phyloP scores from a whole-genome alignment of 1,139 yeast species.

The Zygosaccharomyces sapae region DNA sequence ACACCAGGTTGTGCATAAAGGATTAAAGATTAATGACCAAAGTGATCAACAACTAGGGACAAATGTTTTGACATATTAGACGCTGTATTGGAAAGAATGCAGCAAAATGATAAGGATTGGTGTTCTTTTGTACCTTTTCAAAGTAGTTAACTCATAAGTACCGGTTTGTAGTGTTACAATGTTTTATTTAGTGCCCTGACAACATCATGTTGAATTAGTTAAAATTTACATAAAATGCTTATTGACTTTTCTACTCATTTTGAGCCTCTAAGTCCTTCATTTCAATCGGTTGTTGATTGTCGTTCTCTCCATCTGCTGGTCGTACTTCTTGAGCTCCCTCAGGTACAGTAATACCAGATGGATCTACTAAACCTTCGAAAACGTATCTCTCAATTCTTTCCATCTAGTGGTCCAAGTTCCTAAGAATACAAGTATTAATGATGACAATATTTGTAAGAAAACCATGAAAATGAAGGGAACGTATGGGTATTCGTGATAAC shows the following conservation, averaged over 20 bases:
- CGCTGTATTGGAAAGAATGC: constrained; percentile 9
- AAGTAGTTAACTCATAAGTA: background rate
- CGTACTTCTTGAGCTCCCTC: constrained; percentile 8
- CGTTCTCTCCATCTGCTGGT: constrained; percentile 6
- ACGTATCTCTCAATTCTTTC: constrained; percentile 83
- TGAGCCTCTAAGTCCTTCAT: constrained; percentile 36
- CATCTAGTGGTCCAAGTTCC: constrained; percentile 87
- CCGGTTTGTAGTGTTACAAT: constrained; percentile 1
- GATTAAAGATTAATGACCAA: constrained; percentile 20
- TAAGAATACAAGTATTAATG: constrained; percentile 63
- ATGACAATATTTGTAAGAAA: constrained; percentile 68
- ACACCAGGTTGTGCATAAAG: constrained; percentile 27
- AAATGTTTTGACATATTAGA: constrained; percentile 19
- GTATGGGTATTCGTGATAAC: constrained; percentile 62
- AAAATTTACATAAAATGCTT: no score
- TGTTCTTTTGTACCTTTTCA: no score
- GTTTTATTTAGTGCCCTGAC: background rate
- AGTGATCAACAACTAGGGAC: constrained; percentile 8
- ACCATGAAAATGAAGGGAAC: constrained; percentile 80
- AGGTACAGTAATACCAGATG: constrained; percentile 28
- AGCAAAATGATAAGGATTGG: no score
- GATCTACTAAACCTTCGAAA: constrained; percentile 77
- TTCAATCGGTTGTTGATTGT: constrained; percentile 19
- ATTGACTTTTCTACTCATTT: no score
- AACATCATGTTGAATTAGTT: background rate